Conservation (phyloP, 73 alveolate species). For the Tetrahymena elliotti region DNA sequence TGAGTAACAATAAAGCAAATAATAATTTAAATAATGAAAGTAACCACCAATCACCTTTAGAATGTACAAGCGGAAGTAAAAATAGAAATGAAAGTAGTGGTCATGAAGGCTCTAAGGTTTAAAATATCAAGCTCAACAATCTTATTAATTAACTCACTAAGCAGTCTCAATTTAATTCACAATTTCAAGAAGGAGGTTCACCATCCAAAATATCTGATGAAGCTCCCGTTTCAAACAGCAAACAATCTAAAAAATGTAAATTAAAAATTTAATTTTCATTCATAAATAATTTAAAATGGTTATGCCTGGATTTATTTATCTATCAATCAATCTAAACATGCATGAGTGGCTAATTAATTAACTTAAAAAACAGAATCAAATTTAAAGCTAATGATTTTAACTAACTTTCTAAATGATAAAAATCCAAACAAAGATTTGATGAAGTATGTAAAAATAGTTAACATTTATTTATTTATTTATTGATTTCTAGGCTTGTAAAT, state of each 20-base stretch:
- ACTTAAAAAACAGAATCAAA: background rate
- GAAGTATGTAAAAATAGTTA: background rate
- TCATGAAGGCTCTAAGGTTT: background rate
- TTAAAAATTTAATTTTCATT: background rate
- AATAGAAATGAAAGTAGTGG: background rate
- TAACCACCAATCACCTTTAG: background rate
- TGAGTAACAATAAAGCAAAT: background rate
- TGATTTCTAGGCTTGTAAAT: too few species aligned
- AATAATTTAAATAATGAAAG: background rate
- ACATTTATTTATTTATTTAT: background rate
- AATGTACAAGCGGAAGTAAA: background rate
- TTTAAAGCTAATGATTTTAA: background rate
- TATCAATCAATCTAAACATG: too few species aligned
- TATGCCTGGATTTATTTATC: too few species aligned
- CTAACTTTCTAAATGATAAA: background rate
- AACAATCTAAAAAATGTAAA: background rate
- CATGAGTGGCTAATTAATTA: background rate
- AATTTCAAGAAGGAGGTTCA: background rate
- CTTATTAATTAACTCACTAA: background rate
- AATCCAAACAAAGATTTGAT: background rate
- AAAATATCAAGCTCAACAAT: background rate
- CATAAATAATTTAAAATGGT: background rate
- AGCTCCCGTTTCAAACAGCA: background rate
- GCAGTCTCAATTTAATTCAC: background rate
- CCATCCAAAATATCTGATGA: background rate